Conservation (phyloP, 768 basidiomycete species). For the Boletus subcaerulescens region DNA sequence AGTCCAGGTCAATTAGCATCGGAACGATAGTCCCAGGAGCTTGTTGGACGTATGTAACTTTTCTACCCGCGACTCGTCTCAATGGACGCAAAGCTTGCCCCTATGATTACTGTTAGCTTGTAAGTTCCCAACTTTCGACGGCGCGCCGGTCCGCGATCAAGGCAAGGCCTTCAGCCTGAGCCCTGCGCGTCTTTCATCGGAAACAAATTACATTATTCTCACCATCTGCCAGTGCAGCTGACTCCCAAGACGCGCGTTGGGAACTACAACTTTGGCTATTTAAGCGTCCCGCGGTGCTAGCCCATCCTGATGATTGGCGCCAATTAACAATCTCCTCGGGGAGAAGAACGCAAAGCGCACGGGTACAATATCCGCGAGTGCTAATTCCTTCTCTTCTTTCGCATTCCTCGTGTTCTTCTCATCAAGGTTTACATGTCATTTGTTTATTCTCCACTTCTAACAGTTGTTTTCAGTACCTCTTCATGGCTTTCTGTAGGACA, state of each 20-base stretch:
- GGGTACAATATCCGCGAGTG: neutral
- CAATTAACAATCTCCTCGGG: conserved; percentile 2
- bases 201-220: neutral
- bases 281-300: neutral
- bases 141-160: neutral
- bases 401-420: neutral
- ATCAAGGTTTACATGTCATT: neutral
- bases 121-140: too few species aligned
- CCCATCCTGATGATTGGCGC: neutral
- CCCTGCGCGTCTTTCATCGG: neutral
- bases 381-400: neutral
- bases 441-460: neutral
- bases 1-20: neutral
- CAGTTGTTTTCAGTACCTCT: neutral
- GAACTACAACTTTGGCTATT: neutral
- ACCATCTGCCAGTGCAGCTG: too few species aligned
- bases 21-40: neutral
- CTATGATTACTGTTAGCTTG: too few species aligned
- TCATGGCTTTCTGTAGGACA: neutral
- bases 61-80: neutral
- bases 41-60: neutral
- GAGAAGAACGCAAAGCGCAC: neutral
- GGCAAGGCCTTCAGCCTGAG: neutral
- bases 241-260: neutral
- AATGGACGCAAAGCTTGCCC: neutral